Base-by-base conservation (phyloP, 2,329 filamentous ascomycete species). In the Apiospora sp. region DNA sequence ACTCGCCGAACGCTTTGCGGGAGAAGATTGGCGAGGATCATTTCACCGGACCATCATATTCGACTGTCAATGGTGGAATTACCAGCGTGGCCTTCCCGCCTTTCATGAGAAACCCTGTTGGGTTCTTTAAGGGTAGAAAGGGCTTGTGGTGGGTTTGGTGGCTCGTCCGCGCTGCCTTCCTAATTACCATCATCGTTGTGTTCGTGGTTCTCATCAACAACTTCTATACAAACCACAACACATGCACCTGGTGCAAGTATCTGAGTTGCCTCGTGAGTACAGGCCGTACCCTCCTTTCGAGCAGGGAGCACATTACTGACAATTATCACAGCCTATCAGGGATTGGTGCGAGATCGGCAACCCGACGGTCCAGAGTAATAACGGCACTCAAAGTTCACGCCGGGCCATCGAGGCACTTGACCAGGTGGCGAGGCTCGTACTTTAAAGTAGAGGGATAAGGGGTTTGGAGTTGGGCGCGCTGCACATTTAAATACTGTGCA, bases 101-200 rank as follows among this genome's bases (percentile, higher is more conserved):
- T 0, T 91, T 93, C 76, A 80, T 90, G 72, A 90, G 91, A 78
- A 90, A 89, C 72, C 90, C 92, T 0, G 81, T 91, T 4, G 91
- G 90, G 7, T 98, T 98, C 83, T 98, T 98, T 85, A 96, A 95
- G 81, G 94, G 94, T 27, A 90, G 96, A 24, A 98, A 97, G 81
- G 93, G 93, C 30, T 87, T 98, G 10, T 99, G 96, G 96, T 99
- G 96, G 96, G 93, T 86, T 7, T 99, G 96, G 96, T 98, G 96
- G 96, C 83, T 98, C 30, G 88, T 98, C 41, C 90, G 96, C 24
- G 93, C 89, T 0, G 94, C 89, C 0, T 92, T 93, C 34, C 85
- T 99, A 70, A 88, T 98, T 10, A 88, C 91, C n/a, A 93, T 95
- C 46, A 86, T 98, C 48, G 88, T 97, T 54, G 92, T 92, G 1